These are phyloP conservation scores for Murraya paniculata DNA, from an alignment of 345 rosid genomes.

Conservation along the genomic window DNA sequence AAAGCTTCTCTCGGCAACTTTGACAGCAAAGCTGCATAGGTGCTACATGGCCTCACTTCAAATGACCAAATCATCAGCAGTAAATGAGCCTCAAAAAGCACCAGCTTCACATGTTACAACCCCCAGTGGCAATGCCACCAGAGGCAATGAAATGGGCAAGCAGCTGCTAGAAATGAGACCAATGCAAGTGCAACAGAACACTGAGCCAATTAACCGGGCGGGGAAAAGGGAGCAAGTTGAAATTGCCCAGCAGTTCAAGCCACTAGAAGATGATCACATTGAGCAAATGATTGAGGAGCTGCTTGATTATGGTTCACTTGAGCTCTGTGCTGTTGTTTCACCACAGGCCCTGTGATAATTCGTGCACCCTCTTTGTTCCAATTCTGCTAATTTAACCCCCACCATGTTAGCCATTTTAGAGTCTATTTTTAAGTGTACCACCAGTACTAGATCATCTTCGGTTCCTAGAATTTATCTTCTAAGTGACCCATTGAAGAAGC, in stretches of 20 bases:
- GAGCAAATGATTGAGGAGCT: constrained; percentile 96
- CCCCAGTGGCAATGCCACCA: constrained; percentile 26
- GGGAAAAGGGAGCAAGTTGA: constrained; percentile 37
- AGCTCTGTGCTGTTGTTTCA: constrained; percentile 56
- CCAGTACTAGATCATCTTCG: constrained; percentile 5
- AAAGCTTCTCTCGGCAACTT: constrained; percentile 84
- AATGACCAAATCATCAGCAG: constrained; percentile 62
- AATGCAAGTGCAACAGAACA: constrained; percentile 26
- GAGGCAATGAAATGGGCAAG: constrained; percentile 20
- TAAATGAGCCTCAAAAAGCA: constrained; percentile 22
- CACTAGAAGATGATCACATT: constrained; percentile 86
- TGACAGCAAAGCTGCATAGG: constrained; percentile 83
- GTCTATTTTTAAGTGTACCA: constrained; percentile 5
- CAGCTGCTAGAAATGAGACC: constrained; percentile 31
- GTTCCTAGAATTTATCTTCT: constrained; percentile 20
- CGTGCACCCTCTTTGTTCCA: background rate
- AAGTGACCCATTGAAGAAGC: constrained; percentile 22
- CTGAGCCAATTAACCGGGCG: constrained; percentile 40
- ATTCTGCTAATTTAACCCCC: constrained; percentile 18
- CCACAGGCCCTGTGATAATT: constrained; percentile 30
- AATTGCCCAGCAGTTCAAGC: constrained; percentile 32
- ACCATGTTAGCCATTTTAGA: background rate
- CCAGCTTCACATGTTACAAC: constrained; percentile 21
- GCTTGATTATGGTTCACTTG: constrained; percentile 79
- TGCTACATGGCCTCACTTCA: constrained; percentile 97